Conservation (phyloP, 805 yeast species). For the Suhomyces emberorum region DNA sequence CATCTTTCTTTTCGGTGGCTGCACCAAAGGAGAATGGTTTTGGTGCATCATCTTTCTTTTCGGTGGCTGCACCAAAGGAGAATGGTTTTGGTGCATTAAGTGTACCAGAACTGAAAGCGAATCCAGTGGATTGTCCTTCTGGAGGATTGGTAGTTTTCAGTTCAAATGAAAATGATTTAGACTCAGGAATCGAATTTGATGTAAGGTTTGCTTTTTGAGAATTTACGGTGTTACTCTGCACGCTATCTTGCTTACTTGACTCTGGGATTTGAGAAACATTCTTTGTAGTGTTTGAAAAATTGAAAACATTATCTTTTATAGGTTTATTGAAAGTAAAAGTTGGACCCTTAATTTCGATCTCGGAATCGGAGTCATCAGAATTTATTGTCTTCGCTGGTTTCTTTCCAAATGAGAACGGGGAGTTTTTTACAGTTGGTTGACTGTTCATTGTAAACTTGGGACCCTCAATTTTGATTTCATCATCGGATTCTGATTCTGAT, state of each 20-base stretch:
- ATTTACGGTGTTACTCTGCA: not conserved
- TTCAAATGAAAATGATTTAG: not conserved
- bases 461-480: constrained; percentile 31
- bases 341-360: constrained; percentile 72
- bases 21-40: not conserved
- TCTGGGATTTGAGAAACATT: not conserved
- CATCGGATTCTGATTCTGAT: constrained; percentile 24
- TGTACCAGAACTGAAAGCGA: too few relatives aligned
- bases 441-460: constrained; percentile 32
- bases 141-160: too few relatives aligned
- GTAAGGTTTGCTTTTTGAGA: not conserved
- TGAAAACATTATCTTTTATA: constrained; percentile 35
- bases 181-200: constrained; percentile 1
- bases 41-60: constrained; percentile 1
- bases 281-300: constrained; percentile 6
- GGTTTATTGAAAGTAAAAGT: constrained; percentile 46
- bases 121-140: too few relatives aligned
- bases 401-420: constrained; percentile 39
- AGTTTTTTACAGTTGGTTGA: constrained; percentile 28
- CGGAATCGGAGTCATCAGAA: constrained; percentile 49
- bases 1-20: constrained; percentile 6
- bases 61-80: too few relatives aligned
- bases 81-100: too few relatives aligned
- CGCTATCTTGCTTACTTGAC: not conserved
- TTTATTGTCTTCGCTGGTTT: constrained; percentile 22